Evolutionary conservation across 768 basidiomycete genomes (phyloP).

Genomic region (Mycena metata): DNA sequence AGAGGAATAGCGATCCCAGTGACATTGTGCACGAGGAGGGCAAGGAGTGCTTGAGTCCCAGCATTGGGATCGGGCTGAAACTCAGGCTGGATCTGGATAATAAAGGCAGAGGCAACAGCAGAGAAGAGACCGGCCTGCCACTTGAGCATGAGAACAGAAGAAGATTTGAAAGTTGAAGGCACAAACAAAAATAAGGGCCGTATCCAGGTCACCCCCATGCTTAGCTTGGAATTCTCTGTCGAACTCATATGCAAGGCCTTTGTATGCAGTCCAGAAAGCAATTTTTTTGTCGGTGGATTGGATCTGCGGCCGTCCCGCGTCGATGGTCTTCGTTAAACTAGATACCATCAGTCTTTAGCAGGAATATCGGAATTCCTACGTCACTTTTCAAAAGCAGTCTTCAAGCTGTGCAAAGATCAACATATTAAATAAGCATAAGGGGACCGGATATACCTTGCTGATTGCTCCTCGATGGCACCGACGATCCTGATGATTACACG

Average conservation of each 20-base stretch:
- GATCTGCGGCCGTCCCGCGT: neutral
- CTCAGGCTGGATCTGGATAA: no score
- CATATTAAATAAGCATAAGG: no score
- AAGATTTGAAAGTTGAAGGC: no score
- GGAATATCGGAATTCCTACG: no score
- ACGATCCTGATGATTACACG: no score
- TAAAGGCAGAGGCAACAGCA: neutral
- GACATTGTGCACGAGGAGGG: constrained; percentile 2
- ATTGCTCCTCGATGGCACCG: no score
- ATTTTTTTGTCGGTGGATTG: neutral
- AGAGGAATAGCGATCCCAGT: neutral
- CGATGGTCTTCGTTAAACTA: neutral
- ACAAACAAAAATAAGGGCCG: constrained; percentile 14
- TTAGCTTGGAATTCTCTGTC: neutral
- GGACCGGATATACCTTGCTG: no score
- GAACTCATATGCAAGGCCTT: neutral
- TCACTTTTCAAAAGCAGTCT: no score
- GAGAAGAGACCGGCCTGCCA: constrained; percentile 10
- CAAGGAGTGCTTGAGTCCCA: neutral
- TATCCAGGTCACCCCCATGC: constrained; percentile 4
- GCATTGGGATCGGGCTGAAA: neutral
- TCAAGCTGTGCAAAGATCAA: no score
- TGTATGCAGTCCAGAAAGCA: neutral
- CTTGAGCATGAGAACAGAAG: neutral
- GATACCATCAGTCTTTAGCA: no score